Percentiles rank a stretch among this genome's conserved stretches.
phyloP scores from a whole-genome alignment of 345 rosid genomes.

The Pistacia atlantica region DNA sequence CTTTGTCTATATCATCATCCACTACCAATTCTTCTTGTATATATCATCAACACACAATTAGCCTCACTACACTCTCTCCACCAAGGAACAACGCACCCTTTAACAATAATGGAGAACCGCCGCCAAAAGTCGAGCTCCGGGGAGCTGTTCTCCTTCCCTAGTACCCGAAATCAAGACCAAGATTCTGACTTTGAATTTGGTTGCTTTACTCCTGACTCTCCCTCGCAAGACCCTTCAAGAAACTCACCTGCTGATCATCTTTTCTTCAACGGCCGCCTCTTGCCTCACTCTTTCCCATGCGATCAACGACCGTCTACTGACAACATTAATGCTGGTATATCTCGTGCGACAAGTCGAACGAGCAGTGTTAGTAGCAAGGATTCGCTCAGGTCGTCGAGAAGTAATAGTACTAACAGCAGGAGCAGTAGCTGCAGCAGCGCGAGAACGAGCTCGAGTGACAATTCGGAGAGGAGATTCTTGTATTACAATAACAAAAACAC shows the following conservation, averaged over 20 bases:
- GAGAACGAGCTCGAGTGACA: conserved; percentile 61
- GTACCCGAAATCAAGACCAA: conserved; percentile 34
- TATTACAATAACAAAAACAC: conserved; percentile 28
- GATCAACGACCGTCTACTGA: conserved; percentile 22
- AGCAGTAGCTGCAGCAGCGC: conserved; percentile 70
- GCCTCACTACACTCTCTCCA: conserved; percentile 4
- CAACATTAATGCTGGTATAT: not conserved
- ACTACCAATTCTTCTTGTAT: not conserved
- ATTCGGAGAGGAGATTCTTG: conserved; percentile 33
- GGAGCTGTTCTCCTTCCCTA: conserved; percentile 51
- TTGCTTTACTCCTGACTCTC: conserved; percentile 58
- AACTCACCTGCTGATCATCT: conserved; percentile 87
- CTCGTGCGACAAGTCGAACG: conserved; percentile 43
- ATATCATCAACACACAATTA: too few relatives aligned
- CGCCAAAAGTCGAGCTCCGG: conserved; percentile 28
- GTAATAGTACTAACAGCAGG: conserved; percentile 70
- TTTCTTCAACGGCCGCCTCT: conserved; percentile 72
- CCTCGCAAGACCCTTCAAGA: conserved; percentile 44
- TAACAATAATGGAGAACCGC: conserved; percentile 30
- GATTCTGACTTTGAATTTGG: conserved; percentile 75
- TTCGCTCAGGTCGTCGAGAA: conserved; percentile 60
- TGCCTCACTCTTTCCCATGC: conserved; percentile 74
- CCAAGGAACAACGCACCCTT: not conserved
- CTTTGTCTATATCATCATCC: conserved; percentile 21
- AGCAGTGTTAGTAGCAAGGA: conserved; percentile 60